Conservation (phyloP, 805 yeast genomes). For the Nakazawaea ishiwadae region DNA sequence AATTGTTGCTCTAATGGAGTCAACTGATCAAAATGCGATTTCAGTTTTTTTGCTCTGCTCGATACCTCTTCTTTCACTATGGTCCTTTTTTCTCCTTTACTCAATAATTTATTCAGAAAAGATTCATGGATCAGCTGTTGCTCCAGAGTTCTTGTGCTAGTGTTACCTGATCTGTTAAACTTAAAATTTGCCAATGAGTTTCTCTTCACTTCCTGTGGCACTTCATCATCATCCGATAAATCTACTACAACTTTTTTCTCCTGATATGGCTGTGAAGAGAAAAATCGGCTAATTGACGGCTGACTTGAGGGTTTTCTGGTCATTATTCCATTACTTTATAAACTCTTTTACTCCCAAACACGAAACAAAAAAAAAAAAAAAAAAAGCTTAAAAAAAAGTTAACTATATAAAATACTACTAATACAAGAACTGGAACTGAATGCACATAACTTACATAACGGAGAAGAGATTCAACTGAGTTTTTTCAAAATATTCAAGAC, state of each 20-base stretch:
- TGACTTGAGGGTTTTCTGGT: constrained; percentile 2
- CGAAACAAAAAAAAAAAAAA: not conserved
- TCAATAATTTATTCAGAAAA: not conserved
- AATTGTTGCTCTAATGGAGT: constrained; percentile 85
- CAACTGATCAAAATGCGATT: constrained; percentile 21
- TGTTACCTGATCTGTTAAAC: not conserved
- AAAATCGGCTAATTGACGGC: constrained; percentile 13
- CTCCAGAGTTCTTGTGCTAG: not conserved
- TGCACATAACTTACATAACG: too few species aligned
- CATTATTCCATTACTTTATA: not conserved
- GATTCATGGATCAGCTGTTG: not conserved
- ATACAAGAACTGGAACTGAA: not conserved
- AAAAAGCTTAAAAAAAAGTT: not conserved
- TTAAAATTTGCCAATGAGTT: not conserved
- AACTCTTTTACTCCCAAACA: too few species aligned
- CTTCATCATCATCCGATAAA: constrained; percentile 1
- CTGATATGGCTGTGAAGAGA: not conserved
- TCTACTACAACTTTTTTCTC: not conserved
- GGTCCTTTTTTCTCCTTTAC: not conserved
- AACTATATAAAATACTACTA: not conserved
- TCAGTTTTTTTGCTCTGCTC: constrained; percentile 7
- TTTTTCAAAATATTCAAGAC: constrained; percentile 3
- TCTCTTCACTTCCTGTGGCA: not conserved
- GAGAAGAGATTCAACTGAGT: too few species aligned
- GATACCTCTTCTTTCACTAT: not conserved